A percentile compares a stretch with the other conserved stretches of the same genome.
Evolutionary conservation across 176 grass and related monocot genomes (phyloP).

Genomic region (Paspalum vaginatum): DNA sequence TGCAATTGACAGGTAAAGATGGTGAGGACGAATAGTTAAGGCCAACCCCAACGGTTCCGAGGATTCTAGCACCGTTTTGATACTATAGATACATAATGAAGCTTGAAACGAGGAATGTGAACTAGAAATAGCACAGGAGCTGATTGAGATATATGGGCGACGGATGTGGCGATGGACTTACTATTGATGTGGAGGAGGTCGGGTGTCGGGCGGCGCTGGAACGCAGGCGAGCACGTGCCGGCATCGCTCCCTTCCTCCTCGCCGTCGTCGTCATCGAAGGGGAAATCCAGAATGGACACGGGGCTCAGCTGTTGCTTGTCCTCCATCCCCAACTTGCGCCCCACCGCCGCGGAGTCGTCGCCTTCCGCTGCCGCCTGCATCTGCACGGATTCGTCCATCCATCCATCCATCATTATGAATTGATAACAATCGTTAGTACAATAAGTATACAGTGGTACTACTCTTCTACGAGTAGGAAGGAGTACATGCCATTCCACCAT

Average conservation of each 20-base stretch:
- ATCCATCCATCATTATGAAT: neutral
- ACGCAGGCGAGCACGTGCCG: constrained; percentile 37
- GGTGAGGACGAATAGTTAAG: too few species aligned
- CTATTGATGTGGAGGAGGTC: neutral
- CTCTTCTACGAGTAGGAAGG: too few species aligned
- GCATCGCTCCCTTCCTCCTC: constrained; percentile 42
- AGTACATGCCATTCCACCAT: too few species aligned
- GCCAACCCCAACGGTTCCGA: too few species aligned
- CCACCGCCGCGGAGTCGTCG: constrained; percentile 34
- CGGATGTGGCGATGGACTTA: constrained; percentile 5
- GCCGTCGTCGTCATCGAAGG: constrained; percentile 50
- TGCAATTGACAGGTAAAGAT: too few species aligned
- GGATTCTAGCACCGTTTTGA: too few species aligned
- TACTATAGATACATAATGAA: too few species aligned
- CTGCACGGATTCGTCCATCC: neutral
- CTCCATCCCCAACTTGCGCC: constrained; percentile 35
- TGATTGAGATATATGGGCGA: neutral
- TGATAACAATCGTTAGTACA: too few species aligned
- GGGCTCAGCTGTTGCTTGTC: constrained; percentile 81
- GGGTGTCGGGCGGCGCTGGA: constrained; percentile 10
- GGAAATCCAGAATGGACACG: constrained; percentile 79
- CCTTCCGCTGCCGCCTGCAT: neutral
- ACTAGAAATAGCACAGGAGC: too few species aligned
- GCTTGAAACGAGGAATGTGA: too few species aligned
- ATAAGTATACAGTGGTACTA: too few species aligned